phyloP scores from a whole-genome alignment of 148 eudicot genomes.

The Rhododendron ferrugineum region DNA sequence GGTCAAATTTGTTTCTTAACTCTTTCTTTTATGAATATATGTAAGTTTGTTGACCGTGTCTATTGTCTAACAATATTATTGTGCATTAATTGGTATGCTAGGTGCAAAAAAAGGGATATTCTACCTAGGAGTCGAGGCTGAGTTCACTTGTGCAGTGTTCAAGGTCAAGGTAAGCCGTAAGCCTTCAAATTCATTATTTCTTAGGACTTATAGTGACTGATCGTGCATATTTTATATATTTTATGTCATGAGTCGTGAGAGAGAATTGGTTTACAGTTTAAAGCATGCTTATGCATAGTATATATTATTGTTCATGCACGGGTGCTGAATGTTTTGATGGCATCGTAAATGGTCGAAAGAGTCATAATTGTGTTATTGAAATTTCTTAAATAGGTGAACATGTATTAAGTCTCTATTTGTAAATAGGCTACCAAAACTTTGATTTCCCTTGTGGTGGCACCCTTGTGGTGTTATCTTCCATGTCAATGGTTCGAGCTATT shows the following conservation, averaged over 20 bases:
- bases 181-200: background rate
- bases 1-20: background rate
- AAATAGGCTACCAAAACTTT: no score
- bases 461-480: no score
- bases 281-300: background rate
- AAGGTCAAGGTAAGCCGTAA: background rate
- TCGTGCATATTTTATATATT: background rate
- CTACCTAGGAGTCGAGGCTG: background rate
- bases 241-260: background rate
- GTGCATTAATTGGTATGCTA: background rate
- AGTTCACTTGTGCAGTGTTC: background rate
- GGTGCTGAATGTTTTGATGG: background rate
- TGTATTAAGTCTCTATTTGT: no score
- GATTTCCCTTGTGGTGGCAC: no score
- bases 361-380: background rate
- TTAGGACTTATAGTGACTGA: background rate
- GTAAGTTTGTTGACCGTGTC: background rate
- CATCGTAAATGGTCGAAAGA: background rate
- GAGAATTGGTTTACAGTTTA: background rate
- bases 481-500: no score
- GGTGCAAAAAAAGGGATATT: background rate
- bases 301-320: background rate
- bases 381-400: background rate
- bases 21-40: background rate
- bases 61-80: background rate